phyloP scores from a whole-genome alignment of 192 early-diverging fungal species.

The Backusella australiensis region DNA sequence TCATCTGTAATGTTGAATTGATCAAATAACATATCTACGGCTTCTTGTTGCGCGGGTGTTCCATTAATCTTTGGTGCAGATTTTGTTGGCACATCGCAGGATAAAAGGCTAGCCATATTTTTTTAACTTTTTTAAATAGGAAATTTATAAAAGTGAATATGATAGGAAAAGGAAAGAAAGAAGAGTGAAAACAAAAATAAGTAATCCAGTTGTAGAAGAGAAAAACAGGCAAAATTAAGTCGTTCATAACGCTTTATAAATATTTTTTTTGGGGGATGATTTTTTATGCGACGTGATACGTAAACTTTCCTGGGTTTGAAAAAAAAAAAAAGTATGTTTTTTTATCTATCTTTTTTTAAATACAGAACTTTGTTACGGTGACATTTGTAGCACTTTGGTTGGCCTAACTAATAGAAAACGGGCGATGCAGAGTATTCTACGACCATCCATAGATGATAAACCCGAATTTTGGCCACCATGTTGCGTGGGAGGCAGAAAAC shows the following conservation, averaged over 20 bases:
- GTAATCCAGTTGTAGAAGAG: not conserved
- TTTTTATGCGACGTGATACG: not conserved
- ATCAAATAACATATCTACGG: not conserved
- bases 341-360: not conserved
- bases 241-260: not conserved
- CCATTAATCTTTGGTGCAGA: not conserved
- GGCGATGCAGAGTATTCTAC: too few species aligned
- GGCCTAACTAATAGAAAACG: not conserved
- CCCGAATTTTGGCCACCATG: too few species aligned
- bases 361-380: not conserved
- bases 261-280: not conserved
- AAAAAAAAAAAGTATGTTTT: not conserved
- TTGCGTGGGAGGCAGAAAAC: too few species aligned
- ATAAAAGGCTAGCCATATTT: not conserved
- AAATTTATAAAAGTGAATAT: not conserved
- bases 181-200: not conserved
- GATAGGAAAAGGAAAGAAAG: not conserved
- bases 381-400: not conserved
- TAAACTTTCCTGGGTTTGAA: not conserved
- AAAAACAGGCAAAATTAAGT: not conserved
- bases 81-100: not conserved
- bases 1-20: slow-evolving; percentile 1
- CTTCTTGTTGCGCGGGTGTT: not conserved
- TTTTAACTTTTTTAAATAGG: not conserved
- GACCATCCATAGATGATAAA: too few species aligned